These are phyloP conservation scores for Colletotrichum scovillei DNA, from an alignment of 2,329 filamentous ascomycete genomes.

Conservation along the genomic window DNA sequence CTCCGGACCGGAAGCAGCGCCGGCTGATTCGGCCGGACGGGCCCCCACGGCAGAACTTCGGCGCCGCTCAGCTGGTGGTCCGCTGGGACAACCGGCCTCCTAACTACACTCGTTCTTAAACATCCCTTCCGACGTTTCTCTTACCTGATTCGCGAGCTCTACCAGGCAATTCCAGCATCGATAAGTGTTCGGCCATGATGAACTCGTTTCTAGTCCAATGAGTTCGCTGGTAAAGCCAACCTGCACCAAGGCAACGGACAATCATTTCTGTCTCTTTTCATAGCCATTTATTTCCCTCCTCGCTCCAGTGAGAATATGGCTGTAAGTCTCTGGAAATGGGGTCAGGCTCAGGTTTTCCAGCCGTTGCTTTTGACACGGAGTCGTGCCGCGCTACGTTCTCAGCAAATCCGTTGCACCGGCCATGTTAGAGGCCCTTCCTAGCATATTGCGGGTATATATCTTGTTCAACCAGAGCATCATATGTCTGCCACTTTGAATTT, in stretches of 20 bases:
- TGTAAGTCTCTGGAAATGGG: background rate
- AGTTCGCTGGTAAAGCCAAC: background rate
- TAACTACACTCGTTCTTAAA: background rate
- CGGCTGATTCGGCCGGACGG: background rate
- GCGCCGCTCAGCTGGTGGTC: background rate
- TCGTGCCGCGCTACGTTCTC: background rate
- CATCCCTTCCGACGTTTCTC: background rate
- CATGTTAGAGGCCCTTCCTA: background rate
- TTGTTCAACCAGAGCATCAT: too few relatives aligned
- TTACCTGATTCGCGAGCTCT: background rate
- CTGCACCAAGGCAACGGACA: background rate
- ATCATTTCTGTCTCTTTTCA: too few relatives aligned
- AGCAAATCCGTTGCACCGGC: background rate
- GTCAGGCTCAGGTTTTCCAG: too few relatives aligned
- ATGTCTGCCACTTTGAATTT: background rate
- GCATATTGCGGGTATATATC: background rate
- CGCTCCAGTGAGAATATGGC: too few relatives aligned
- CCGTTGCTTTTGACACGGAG: background rate
- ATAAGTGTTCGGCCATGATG: background rate
- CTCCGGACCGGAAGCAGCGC: background rate
- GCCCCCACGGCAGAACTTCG: conserved; percentile 4
- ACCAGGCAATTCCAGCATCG: background rate
- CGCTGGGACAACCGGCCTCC: background rate
- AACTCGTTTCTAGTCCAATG: background rate
- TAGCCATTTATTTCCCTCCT: too few relatives aligned